Evolutionary conservation across 192 early-diverging fungal genomes (phyloP).

Genomic region (Borealophlyctis nickersoniae): DNA sequence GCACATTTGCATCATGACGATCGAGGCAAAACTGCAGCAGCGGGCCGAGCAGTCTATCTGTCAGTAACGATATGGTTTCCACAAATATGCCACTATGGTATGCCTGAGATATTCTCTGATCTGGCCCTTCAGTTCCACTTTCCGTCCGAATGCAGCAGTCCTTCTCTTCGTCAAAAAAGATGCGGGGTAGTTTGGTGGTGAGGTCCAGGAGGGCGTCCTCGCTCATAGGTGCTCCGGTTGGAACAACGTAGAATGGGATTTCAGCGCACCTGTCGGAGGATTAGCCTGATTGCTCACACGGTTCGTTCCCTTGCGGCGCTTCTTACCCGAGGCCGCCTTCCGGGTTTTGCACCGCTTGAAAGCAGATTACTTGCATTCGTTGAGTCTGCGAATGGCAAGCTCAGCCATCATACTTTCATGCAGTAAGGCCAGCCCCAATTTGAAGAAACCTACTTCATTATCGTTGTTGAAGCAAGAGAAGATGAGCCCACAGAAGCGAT

Average conservation of each 20-base stretch:
- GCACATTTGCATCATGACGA: no score
- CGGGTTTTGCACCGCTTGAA: conserved; percentile 26
- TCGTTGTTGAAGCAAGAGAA: conserved; percentile 41
- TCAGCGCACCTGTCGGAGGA: conserved; percentile 9
- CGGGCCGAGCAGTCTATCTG: conserved; percentile 32
- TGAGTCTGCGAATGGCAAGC: conserved; percentile 13
- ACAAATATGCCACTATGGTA: conserved; percentile 29
- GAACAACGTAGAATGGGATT: conserved; percentile 11
- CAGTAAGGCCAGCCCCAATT: background rate
- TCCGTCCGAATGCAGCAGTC: background rate
- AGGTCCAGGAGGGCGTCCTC: conserved; percentile 1
- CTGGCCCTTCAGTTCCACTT: background rate
- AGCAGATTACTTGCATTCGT: conserved; percentile 33
- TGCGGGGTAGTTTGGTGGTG: conserved; percentile 5
- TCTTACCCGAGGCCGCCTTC: conserved; percentile 2
- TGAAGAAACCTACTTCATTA: conserved; percentile 3
- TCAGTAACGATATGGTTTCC: conserved; percentile 23
- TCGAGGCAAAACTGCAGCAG: conserved; percentile 19
- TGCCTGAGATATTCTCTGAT: conserved; percentile 6
- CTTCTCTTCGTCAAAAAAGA: conserved; percentile 9
- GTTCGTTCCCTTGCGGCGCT: background rate
- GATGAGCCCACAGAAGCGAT: conserved; percentile 42
- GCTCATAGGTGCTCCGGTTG: background rate
- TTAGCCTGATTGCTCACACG: background rate
- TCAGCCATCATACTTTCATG: background rate